Base-by-base conservation (phyloP, 2,329 filamentous ascomycete species). In the Dactylellina sp. region DNA sequence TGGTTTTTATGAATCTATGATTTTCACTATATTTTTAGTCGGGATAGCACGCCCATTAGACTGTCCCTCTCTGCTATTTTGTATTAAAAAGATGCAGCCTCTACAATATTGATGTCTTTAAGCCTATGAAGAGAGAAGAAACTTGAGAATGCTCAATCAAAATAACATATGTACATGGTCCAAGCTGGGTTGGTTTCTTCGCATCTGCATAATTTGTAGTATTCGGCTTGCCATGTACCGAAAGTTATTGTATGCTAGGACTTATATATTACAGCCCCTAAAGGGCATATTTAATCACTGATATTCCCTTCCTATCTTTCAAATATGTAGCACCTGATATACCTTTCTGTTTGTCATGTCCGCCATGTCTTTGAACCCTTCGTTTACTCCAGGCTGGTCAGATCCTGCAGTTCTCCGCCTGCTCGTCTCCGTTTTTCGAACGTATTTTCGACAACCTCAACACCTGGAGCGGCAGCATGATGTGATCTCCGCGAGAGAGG, bases 341-440 rank as follows among this genome's bases (percentile, higher is more conserved):
- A n/a, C n/a, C n/a, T n/a, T n/a, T n/a, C n/a, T n/a, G n/a, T n/a
- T n/a, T n/a, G n/a, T n/a, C n/a, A n/a, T n/a, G n/a, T n/a, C n/a
- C n/a, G n/a, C n/a, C n/a, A n/a, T n/a, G n/a, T n/a, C n/a, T n/a
- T n/a, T n/a, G n/a, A n/a, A n/a, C n/a, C n/a, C n/a, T n/a, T n/a
- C n/a, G n/a, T n/a, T 57, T 28, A 78, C 61, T 78, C 77, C 20
- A 77, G 42, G 20, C 75, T 78, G 16, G 77, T 76, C 49, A 78
- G 39, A 70, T 76, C 76, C 28, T 71, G 70, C 42, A 76, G 40
- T 86, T 79, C 91, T 82, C 16, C 81, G 80, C 16, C 86, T 86
- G 78, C 88, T 88, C 64, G 88, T 83, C 86, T 88, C 75, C 57
- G 47, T 32, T 57, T 62, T 39, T 53, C 75, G 53, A 60, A 76